Conservation (phyloP, 1,139 yeast genomes). For the Hansenula anomala region DNA sequence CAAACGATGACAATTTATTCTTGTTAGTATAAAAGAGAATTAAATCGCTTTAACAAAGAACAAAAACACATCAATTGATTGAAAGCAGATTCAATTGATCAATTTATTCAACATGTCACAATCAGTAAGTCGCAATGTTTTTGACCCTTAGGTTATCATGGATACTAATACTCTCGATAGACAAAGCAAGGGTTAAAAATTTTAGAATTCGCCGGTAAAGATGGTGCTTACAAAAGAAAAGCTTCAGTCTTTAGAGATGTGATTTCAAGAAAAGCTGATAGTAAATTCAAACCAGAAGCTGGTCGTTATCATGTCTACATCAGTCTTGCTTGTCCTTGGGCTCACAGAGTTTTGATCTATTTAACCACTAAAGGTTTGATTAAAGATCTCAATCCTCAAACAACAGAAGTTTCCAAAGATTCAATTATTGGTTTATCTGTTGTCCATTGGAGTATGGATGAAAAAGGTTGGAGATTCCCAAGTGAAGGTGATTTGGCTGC, state of each 20-base stretch:
- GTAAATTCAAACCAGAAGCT: conserved; percentile 66
- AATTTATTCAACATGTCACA: no score
- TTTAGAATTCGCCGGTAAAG: conserved; percentile 42
- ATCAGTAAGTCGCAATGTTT: not conserved
- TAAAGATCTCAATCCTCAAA: conserved; percentile 31
- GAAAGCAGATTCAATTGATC: no score
- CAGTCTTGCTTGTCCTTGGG: conserved; percentile 92
- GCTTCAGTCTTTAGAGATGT: conserved; percentile 50
- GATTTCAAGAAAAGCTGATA: conserved; percentile 52
- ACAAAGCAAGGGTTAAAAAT: conserved; percentile 26
- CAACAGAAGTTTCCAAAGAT: conserved; percentile 20
- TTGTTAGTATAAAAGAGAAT: no score
- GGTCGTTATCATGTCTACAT: conserved; percentile 86
- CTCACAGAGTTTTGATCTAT: conserved; percentile 78
- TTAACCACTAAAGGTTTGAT: conserved; percentile 76
- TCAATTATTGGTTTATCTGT: conserved; percentile 61
- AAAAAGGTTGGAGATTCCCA: conserved; percentile 82
- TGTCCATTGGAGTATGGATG: conserved; percentile 87
- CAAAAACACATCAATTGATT: no score
- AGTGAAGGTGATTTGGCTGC: conserved; percentile 41
- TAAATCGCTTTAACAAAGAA: no score
- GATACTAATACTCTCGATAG: not conserved
- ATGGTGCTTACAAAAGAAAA: conserved; percentile 51
- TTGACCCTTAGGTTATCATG: no score
- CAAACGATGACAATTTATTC: no score